A percentile compares a stretch with the other conserved stretches of the same genome.
phyloP scores from a whole-genome alignment of 2,329 filamentous ascomycete genomes.

The Rosellinia necatrix region DNA sequence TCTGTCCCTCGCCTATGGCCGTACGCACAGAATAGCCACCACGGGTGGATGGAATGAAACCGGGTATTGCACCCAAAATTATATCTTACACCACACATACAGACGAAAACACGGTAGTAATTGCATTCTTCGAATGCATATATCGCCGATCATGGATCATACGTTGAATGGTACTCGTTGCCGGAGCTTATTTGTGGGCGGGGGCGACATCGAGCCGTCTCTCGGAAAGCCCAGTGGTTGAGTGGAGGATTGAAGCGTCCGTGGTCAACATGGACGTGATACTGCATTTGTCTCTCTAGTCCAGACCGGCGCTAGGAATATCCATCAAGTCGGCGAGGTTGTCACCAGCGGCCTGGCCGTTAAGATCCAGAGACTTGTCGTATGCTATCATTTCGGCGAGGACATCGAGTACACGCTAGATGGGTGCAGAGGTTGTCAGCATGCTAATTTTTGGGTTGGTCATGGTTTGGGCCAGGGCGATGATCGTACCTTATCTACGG shows the following conservation, averaged over 20 bases:
- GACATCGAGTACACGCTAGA: slow-evolving; percentile 88
- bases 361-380: slow-evolving; percentile 73
- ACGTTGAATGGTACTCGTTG: slow-evolving; percentile 7
- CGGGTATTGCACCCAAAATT: slow-evolving; percentile 29
- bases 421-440: slow-evolving; percentile 6
- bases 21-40: slow-evolving; percentile 8
- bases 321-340: slow-evolving; percentile 53
- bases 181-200: slow-evolving; percentile 1
- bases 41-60: slow-evolving; percentile 6
- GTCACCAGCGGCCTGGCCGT: slow-evolving; percentile 16
- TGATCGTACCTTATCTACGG: slow-evolving; percentile 80
- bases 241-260: slow-evolving; percentile 25
- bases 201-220: slow-evolving; percentile 3
- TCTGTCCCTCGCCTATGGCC: slow-evolving; percentile 9
- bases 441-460: not conserved
- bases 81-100: slow-evolving; percentile 39
- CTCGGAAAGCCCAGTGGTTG: slow-evolving; percentile 14
- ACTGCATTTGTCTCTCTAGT: slow-evolving; percentile 45
- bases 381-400: slow-evolving; percentile 97
- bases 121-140: slow-evolving; percentile 7
- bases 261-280: slow-evolving; percentile 20
- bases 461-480: not conserved
- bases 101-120: slow-evolving; percentile 15
- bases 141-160: slow-evolving; percentile 14
- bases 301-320: slow-evolving; percentile 58